Evolutionary conservation across 148 eudicot genomes (phyloP), one percentile per base, ranked within the genome.

Genomic region (Dianthus caryophyllus): DNA sequence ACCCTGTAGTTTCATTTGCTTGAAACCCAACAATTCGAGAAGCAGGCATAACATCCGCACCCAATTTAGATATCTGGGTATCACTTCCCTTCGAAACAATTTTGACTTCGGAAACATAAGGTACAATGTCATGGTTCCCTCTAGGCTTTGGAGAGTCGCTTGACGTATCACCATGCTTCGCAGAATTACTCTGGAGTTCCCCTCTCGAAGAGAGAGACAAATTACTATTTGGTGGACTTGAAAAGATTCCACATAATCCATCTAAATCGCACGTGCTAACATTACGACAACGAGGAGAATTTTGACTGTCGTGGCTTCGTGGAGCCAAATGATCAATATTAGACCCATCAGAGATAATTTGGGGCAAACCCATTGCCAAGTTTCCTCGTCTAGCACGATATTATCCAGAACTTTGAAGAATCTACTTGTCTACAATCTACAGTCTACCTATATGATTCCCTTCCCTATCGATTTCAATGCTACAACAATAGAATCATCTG

Each of bases 341-440:
- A 47, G 78, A 49, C 54, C 72, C 87, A 64, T 70, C 67, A 29
- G 71, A 71, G n/a, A 83, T 66, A 52, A 76, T 71, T 78, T 86
- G 91, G 20, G 89, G 96, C 78, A 89, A 73, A 31, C 96, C 96
- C 96, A 89, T 89, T 39, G 68, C 68, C 36, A 57, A 62, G 36
- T 55, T 63, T 47, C 59, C 71, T 67, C 67, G 8, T 62, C 61
- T 71, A 36, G 18, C 26, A 29, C 59, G 33, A 67, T 16, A 2
- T 62, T 62, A 24, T 63, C 52, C 44, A 26, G 51, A 61, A 26
- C 46, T 33, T 16, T 57, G 27, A 62, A 77, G 1, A 33, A 36
- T 15, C 30, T 12, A 33, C 38, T 33, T 33, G 38, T 2, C 16
- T 39, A n/a, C n/a, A 6, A 18, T 63, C 44, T 41, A 41, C 44